Percentiles rank a stretch among this genome's conserved stretches.
Evolutionary conservation across 73 alveolate species (phyloP).

Genomic region (Diophrys sp.): DNA sequence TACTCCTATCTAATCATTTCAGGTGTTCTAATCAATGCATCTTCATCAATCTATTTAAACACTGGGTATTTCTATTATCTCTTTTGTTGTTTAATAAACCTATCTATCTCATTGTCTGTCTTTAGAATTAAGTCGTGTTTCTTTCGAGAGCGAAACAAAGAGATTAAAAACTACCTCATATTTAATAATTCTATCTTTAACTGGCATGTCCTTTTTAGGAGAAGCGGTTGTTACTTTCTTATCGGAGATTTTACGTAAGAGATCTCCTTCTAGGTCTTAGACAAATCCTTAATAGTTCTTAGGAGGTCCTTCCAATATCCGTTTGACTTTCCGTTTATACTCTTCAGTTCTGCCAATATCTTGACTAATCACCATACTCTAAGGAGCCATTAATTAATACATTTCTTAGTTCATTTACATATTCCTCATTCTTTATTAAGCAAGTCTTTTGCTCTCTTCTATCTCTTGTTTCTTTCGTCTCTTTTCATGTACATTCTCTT

Average conservation of each 20-base stretch:
- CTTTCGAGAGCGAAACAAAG: background rate
- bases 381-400: background rate
- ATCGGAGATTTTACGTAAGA: background rate
- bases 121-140: too few species aligned
- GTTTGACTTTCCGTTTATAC: conserved; percentile 33
- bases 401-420: background rate
- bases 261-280: conserved; percentile 30
- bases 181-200: background rate
- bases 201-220: background rate
- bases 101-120: too few species aligned
- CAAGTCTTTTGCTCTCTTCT: conserved; percentile 1
- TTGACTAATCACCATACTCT: background rate
- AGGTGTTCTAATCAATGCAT: too few species aligned
- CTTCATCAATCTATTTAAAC: too few species aligned
- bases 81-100: too few species aligned
- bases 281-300: conserved; percentile 48
- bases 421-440: background rate
- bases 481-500: background rate
- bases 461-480: background rate
- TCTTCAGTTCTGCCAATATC: conserved; percentile 51
- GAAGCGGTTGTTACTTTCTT: conserved; percentile 4
- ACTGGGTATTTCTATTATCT: too few species aligned
- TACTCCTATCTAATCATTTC: too few species aligned
- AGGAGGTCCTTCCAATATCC: conserved; percentile 48
- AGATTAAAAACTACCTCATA: background rate